Conservation (phyloP, 1,284 basidiomycete genomes). For the Meripilus lineatus region DNA sequence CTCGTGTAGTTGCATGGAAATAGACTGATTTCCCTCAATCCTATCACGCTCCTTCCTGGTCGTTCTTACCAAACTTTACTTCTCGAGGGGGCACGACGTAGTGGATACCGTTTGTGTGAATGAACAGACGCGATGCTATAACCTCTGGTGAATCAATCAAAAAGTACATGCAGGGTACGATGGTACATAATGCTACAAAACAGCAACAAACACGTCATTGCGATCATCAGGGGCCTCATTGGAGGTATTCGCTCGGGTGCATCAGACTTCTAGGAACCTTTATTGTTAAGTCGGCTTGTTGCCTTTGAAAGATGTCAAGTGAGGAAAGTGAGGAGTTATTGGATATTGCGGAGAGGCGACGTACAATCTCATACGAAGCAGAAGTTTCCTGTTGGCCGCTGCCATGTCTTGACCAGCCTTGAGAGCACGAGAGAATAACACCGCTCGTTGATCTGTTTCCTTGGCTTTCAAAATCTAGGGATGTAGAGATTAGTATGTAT, state of each 20-base stretch:
- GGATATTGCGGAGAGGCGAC: slow-evolving; percentile 18
- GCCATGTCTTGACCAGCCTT: slow-evolving; percentile 68
- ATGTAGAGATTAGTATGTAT: neutral
- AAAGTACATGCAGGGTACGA: too few species aligned
- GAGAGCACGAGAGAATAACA: slow-evolving; percentile 69
- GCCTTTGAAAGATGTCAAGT: slow-evolving; percentile 35
- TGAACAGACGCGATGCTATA: too few species aligned
- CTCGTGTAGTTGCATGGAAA: too few species aligned
- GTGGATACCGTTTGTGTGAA: too few species aligned
- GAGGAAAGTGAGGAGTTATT: neutral
- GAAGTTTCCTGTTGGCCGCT: slow-evolving; percentile 64
- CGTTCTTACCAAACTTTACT: too few species aligned
- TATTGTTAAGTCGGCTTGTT: slow-evolving; percentile 63
- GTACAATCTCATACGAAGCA: slow-evolving; percentile 73
- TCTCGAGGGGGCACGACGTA: too few species aligned
- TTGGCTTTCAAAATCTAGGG: slow-evolving; percentile 67
- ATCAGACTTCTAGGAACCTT: slow-evolving; percentile 16
- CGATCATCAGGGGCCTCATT: too few species aligned
- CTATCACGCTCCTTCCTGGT: too few species aligned
- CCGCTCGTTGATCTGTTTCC: slow-evolving; percentile 67
- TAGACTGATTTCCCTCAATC: too few species aligned
- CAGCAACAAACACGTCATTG: neutral
- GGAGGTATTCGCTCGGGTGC: too few species aligned
- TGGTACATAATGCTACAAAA: too few species aligned
- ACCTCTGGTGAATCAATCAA: too few species aligned